A percentile compares a stretch with the other conserved stretches of the same genome.
phyloP scores from a whole-genome alignment of 164 flowering plant genomes.

The Magnolia officinalis region DNA sequence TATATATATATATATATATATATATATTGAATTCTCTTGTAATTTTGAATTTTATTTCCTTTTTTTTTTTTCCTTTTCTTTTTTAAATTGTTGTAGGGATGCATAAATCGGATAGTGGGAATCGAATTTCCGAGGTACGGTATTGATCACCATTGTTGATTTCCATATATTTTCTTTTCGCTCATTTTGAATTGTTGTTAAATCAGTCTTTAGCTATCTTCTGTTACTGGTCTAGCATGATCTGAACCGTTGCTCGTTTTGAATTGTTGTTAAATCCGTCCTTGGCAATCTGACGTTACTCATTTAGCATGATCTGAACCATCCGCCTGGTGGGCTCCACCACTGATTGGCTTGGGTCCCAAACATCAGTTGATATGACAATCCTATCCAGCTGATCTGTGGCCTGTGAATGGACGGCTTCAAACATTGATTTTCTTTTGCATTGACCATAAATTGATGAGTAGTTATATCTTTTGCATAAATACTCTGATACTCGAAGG shows the following conservation, averaged over 20 bases:
- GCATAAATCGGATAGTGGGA: conserved; percentile 58
- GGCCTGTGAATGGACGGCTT: neutral
- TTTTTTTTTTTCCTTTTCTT: neutral
- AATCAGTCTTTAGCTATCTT: neutral
- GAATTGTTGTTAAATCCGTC: neutral
- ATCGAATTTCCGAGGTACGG: conserved; percentile 63
- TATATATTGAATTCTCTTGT: neutral
- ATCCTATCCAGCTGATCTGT: no score
- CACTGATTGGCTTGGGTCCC: neutral
- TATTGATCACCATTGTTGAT: neutral
- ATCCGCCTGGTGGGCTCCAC: neutral
- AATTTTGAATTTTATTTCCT: neutral
- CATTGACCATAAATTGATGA: neutral
- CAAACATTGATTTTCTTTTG: neutral
- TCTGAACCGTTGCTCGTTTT: neutral
- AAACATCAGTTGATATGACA: no score
- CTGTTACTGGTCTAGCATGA: neutral
- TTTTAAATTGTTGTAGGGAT: conserved; percentile 26
- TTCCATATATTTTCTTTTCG: neutral
- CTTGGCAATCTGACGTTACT: neutral
- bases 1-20: neutral
- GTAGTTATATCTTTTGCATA: neutral
- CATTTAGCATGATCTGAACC: neutral
- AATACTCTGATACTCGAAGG: neutral
- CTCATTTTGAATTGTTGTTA: neutral